Conservation (phyloP, 495 filamentous ascomycete species). For the Lasiosphaeriaceae sp. region DNA sequence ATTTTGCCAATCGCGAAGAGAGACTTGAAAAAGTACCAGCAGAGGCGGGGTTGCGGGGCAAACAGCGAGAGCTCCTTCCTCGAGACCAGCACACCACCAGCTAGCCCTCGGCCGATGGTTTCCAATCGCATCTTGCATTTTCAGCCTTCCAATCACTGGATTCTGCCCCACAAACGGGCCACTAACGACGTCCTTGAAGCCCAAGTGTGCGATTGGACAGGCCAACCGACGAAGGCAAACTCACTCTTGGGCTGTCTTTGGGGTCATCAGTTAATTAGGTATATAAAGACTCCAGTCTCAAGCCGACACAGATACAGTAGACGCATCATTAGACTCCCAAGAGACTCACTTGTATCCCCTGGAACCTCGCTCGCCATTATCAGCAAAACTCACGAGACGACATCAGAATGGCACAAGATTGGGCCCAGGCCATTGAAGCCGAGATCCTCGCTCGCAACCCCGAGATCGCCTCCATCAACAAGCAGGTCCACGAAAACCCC, state of each 20-base stretch:
- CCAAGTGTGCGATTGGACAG: background rate
- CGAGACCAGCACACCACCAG: no score
- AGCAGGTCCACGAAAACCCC: conserved; percentile 49
- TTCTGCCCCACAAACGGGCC: no score
- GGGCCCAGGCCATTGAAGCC: conserved; percentile 15
- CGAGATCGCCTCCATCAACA: conserved; percentile 44
- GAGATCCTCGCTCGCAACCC: conserved; percentile 22
- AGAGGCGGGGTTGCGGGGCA: background rate
- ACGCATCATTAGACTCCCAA: no score
- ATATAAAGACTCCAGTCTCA: background rate
- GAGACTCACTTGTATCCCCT: background rate
- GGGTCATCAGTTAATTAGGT: background rate
- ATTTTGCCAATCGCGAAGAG: background rate
- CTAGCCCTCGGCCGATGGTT: background rate
- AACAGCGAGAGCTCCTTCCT: background rate
- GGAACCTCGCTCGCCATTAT: background rate
- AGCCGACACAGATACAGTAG: background rate
- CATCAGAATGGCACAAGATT: background rate
- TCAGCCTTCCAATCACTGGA: no score
- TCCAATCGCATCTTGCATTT: background rate
- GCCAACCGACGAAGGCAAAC: background rate
- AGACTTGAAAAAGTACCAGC: background rate
- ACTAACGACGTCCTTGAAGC: no score
- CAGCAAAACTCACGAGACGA: background rate
- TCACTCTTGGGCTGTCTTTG: background rate